Base-by-base conservation (phyloP, 495 filamentous ascomycete genomes). In the Acidiella bohemica region DNA sequence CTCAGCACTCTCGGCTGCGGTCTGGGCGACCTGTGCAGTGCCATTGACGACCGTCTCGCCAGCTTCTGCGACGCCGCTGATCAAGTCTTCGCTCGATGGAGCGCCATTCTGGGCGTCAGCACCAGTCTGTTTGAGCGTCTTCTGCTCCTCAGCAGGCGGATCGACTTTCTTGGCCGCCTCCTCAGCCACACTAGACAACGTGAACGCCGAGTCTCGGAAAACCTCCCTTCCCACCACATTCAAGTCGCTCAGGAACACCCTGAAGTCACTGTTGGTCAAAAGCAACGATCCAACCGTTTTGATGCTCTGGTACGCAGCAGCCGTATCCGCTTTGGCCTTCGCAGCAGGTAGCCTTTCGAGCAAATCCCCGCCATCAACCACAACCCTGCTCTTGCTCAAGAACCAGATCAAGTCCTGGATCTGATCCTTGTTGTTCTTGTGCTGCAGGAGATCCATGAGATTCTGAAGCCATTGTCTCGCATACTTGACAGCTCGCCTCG, bases 331-430 rank as follows among this genome's bases (percentile, higher is more conserved):
- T 49, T 73, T 79, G 2, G 73, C 67, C 57, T 73, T 82, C n/a
- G 71, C 71, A 42, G 65, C 70, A 37, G 66, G 61, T 2, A 79
- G 84, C 25, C 71, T 67, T 25, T 68, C 62, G 1, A 71, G 70
- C 38, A 92, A 54, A 39, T 84, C 70, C 13, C 70, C 68, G 2
- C 72, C 64, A 54, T 94, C 80, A 2, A 94, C 51, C 8, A 71
- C 69, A 20, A 86, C 63, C 20, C 70, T 70, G 13, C 82, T 76
- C 51, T 79, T 80, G 38, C 78, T 60, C 37, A 92, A 59, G 51
- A 73, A 86, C 86, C 87, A 96, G 32, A 93, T 64, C 44, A 94
- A 81, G 44, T 94, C 82, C 59, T 96, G 88, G 28, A 94, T 68
- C 52, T 90, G 75, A 60, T 94, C 85, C n/a, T 72, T 50, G 42